These are phyloP conservation scores for Tricladium varicosporioides DNA, from an alignment of 2,329 filamentous ascomycete species.

Conservation along the genomic window DNA sequence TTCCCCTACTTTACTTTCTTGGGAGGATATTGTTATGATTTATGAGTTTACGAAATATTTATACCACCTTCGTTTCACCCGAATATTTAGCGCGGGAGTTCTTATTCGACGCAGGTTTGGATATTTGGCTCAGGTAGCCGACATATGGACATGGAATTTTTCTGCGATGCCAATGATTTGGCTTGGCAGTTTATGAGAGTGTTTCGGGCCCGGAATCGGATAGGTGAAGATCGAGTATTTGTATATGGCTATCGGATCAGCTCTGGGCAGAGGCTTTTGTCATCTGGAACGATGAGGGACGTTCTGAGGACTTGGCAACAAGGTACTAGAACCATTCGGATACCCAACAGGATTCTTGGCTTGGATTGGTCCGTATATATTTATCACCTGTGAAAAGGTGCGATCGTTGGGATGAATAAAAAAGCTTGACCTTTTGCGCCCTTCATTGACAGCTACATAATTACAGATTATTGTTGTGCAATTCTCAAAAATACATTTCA, in stretches of 20 bases:
- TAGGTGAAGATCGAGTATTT: background rate
- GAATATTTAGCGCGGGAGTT: background rate
- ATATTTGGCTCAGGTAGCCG: background rate
- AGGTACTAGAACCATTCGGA: background rate
- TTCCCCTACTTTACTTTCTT: conserved; percentile 1
- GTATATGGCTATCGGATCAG: background rate
- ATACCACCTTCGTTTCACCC: background rate
- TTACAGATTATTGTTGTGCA: no score
- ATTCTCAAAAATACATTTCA: no score
- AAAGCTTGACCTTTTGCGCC: background rate
- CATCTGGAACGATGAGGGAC: background rate
- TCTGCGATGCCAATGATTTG: background rate
- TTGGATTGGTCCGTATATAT: background rate
- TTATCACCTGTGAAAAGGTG: background rate
- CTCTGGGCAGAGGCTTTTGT: background rate
- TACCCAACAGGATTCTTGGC: background rate
- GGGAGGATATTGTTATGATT: conserved; percentile 12
- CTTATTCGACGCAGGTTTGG: background rate
- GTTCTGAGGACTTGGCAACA: background rate
- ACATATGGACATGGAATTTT: background rate
- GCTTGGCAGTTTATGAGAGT: background rate
- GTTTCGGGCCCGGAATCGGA: background rate
- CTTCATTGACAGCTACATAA: no score
- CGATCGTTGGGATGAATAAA: background rate
- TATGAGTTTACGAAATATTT: conserved; percentile 12